Percentiles rank a stretch among this genome's conserved stretches.
phyloP scores from a whole-genome alignment of 164 flowering plant genomes.

The Pachysandra terminalis region DNA sequence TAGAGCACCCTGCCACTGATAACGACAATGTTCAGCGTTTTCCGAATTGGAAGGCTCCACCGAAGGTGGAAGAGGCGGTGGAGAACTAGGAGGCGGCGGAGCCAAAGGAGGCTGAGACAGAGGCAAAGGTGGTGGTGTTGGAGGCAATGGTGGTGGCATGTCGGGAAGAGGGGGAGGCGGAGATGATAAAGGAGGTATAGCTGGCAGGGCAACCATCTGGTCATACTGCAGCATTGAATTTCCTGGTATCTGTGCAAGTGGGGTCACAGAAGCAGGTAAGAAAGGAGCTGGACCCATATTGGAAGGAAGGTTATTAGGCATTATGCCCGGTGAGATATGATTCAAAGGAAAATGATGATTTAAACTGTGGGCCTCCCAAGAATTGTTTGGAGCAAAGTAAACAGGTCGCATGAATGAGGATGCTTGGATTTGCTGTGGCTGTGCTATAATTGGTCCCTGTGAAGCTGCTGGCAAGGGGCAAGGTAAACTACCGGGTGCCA shows the following conservation, averaged over 20 bases:
- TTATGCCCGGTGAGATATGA: conserved; percentile 36
- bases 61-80: conserved; percentile 56
- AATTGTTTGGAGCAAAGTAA: conserved; percentile 51
- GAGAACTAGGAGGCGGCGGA: conserved; percentile 77
- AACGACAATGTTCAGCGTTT: conserved; percentile 30
- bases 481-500: conserved; percentile 39
- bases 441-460: conserved; percentile 37
- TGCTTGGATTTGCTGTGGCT: conserved; percentile 48
- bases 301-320: conserved; percentile 38
- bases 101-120: conserved; percentile 54
- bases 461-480: conserved; percentile 30
- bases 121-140: conserved; percentile 69
- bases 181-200: conserved; percentile 46
- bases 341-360: conserved; percentile 44
- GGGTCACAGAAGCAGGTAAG: conserved; percentile 75
- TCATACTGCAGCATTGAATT: conserved; percentile 48
- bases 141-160: conserved; percentile 55
- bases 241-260: conserved; percentile 70
- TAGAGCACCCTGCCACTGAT: conserved; percentile 77
- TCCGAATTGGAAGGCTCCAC: conserved; percentile 33
- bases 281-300: conserved; percentile 51
- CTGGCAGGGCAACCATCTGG: conserved; percentile 36
- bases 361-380: conserved; percentile 58
- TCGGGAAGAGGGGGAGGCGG: conserved; percentile 56
- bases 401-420: conserved; percentile 48